Conservation (phyloP, 1,139 yeast species). For the Candida smagusa region DNA sequence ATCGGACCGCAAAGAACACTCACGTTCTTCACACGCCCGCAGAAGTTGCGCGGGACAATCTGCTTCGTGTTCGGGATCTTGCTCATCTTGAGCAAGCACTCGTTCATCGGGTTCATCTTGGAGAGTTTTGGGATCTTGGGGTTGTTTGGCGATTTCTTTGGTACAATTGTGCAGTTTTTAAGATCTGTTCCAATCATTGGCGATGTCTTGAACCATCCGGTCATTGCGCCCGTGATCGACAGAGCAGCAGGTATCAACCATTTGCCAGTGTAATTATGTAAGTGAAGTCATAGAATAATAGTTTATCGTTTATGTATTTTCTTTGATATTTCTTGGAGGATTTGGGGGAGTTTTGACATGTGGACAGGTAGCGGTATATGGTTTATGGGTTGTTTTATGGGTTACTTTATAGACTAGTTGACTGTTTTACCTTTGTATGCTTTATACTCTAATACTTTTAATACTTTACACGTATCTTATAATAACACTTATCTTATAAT, state of each 20-base stretch:
- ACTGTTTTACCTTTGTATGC: too few species aligned
- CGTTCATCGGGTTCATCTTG: constrained; percentile 80
- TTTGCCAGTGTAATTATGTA: constrained; percentile 32
- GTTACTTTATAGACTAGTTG: too few species aligned
- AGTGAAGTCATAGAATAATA: background rate
- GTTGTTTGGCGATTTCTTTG: constrained; percentile 87
- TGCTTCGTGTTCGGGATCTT: constrained; percentile 75
- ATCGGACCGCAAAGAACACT: constrained; percentile 87
- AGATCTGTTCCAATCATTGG: constrained; percentile 89
- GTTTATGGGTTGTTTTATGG: too few species aligned
- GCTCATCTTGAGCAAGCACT: constrained; percentile 69
- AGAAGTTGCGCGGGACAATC: constrained; percentile 80
- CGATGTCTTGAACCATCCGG: constrained; percentile 77
- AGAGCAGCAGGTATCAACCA: constrained; percentile 46
- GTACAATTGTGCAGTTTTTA: constrained; percentile 84
- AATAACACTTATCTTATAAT: too few species aligned
- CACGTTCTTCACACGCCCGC: constrained; percentile 81
- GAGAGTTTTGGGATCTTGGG: constrained; percentile 88
- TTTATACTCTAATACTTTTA: too few species aligned
- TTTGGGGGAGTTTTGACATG: too few species aligned
- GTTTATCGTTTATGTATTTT: too few species aligned
- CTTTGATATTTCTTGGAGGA: too few species aligned
- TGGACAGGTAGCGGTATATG: too few species aligned
- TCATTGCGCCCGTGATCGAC: constrained; percentile 68
- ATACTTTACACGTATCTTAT: too few species aligned